These are phyloP conservation scores for Hyaloperonospora arabidopsidis DNA, from an alignment of 352 stramenopile species.

Conservation along the genomic window DNA sequence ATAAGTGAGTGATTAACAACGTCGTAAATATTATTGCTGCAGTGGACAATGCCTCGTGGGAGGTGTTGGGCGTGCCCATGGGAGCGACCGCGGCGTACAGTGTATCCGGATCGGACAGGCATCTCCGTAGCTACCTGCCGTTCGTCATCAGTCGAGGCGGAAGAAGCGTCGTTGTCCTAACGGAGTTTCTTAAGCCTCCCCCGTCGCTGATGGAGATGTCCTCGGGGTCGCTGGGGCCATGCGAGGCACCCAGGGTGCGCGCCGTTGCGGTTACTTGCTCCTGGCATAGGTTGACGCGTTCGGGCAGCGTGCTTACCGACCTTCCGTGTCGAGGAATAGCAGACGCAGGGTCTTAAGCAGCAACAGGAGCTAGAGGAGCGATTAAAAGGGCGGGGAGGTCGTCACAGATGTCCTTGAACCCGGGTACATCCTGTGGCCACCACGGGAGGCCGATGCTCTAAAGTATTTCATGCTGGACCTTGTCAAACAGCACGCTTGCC, in stretches of 20 bases:
- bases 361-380: not conserved
- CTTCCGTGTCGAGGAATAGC: not conserved
- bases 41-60: not conserved
- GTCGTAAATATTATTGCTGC: no score
- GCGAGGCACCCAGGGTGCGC: not conserved
- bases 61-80: not conserved
- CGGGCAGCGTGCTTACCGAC: constrained; percentile 1
- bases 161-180: not conserved
- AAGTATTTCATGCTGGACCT: no score
- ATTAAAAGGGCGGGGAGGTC: no score
- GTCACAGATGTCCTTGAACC: no score
- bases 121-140: no score
- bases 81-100: no score
- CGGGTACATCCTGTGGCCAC: no score
- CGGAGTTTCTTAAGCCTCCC: no score
- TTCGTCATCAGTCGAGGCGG: no score
- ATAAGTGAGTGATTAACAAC: not conserved
- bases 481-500: no score
- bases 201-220: not conserved
- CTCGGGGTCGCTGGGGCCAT: not conserved
- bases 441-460: no score
- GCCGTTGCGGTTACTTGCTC: constrained; percentile 1
- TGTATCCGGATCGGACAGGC: no score
- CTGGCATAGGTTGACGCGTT: not conserved
- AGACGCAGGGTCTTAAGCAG: not conserved